A percentile compares a stretch with the other conserved stretches of the same genome.
These are phyloP conservation scores for Camellia lanceoleosa DNA, from an alignment of 148 eudicot species.

Conservation along the genomic window DNA sequence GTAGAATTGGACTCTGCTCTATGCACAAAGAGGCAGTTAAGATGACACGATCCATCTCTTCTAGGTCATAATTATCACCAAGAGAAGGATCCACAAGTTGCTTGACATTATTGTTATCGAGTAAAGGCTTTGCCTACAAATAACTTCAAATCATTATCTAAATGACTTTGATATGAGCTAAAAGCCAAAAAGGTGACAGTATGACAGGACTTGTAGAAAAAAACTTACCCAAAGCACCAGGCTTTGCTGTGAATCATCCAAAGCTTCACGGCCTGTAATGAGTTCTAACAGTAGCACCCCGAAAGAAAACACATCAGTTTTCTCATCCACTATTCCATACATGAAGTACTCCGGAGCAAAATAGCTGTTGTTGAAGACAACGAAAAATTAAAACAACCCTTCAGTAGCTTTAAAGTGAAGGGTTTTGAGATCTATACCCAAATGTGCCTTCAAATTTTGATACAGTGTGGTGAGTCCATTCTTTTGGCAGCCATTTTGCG, in stretches of 20 bases:
- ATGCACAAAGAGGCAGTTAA: slow-evolving; percentile 69
- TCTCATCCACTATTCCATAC: slow-evolving; percentile 93
- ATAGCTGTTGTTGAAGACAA: slow-evolving; percentile 50
- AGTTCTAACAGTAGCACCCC: slow-evolving; percentile 88
- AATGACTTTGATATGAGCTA: not conserved
- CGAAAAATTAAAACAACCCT: slow-evolving; percentile 8
- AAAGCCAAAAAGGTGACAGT: not conserved
- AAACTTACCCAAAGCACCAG: slow-evolving; percentile 70
- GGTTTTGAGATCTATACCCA: slow-evolving; percentile 46
- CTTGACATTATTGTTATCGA: slow-evolving; percentile 43
- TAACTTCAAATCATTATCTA: not conserved
- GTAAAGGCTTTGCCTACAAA: slow-evolving; percentile 74
- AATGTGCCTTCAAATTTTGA: slow-evolving; percentile 88
- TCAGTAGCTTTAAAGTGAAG: not conserved
- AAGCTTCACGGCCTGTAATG: slow-evolving; percentile 73
- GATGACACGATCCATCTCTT: slow-evolving; percentile 64
- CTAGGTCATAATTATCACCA: slow-evolving; percentile 39
- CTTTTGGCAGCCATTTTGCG: slow-evolving; percentile 85
- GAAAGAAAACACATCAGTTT: slow-evolving; percentile 78
- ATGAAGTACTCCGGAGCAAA: slow-evolving; percentile 94
- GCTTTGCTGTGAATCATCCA: slow-evolving; percentile 56
- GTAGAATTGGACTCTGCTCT: slow-evolving; percentile 53
- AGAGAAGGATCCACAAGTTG: slow-evolving; percentile 68
- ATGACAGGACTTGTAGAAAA: not conserved
- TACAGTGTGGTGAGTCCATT: slow-evolving; percentile 70